Base-by-base conservation (phyloP, 2,329 filamentous ascomycete genomes). In the Arachnomyces sp. region DNA sequence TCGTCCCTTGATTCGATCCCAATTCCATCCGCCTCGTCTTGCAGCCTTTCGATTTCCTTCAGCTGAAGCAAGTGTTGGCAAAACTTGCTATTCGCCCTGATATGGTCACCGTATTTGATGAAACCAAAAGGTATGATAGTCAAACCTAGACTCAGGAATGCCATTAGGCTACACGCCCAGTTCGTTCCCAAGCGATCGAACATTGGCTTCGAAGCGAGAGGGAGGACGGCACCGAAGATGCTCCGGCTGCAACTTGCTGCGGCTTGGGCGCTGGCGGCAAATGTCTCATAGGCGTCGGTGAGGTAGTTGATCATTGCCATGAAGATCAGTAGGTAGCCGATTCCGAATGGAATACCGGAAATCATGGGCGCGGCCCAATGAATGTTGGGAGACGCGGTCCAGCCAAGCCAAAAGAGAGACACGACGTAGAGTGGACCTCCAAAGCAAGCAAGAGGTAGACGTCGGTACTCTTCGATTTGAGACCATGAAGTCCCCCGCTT, bases 371-470 rank as follows among this genome's bases (percentile, higher is more conserved):
- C 55, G 2, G 59, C 52, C 61, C 61, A 64, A 41, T 60, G 59
- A 13, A 60, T 57, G 39, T 53, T 52, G 0, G 50, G 31, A 2
- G 43, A 48, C n/a, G 59, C 50, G 32, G 52, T 61, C 58, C 58
- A 61, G 30, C 57, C 59, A 8, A 60, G 49, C 79, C 34, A 74
- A 55, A 32, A 79, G 65, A 40, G 74, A 67, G 4, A 75, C 70
- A 57, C 41, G 2, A 55, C 55, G 38, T 52, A 56, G 31, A 84
- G 62, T 0, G 82, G 81, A 0, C 82, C 81, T 1, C 80, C 83
- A 17, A 85, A 49, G 53, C 76, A 81, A 2, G 82, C 83, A 2
- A 87, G 69, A 0, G 83, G 82, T 0, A 88, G 66, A 1, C 83
- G 74, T 2, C 77, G 72, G 55, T 77, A 83, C 55, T 87, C 55